Base-by-base conservation (phyloP, 345 rosid genomes). In the Populus nigra region DNA sequence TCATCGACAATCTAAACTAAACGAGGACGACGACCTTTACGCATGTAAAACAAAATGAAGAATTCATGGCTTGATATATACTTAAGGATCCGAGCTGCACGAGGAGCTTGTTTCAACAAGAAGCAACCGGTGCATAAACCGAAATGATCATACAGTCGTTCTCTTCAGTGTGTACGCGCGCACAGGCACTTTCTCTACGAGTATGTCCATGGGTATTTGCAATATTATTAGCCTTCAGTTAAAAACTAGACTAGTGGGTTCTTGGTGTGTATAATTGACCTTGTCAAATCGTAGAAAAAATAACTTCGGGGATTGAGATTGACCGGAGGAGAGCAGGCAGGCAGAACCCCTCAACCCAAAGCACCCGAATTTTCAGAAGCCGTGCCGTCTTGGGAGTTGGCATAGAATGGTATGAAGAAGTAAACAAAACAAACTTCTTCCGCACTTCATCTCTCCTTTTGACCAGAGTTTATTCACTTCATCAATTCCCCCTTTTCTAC, bases 371-470 rank as follows among this genome's bases (percentile, higher is more conserved):
- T 85, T 84, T 82, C 78, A 85, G 90, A 85, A 80, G 90, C 83
- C 94, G 91, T 91, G 92, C 91, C 91, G 92, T 91, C 85, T 65
- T 81, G 89, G 92, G 78, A 80, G 88, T 85, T 83, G 20, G 47
- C 65, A 49, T 72, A 31, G 25, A 13, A 59, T 49, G 25, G 81
- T 67, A 57, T 71, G 63, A 73, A 71, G 27, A 68, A 79, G 29
- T 81, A 45, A 53, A 50, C 71, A 66, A 73, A 38, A 39, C 69
- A 79, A 69, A 41, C 92, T 87, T 86, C 47, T 15, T 72, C 86
- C 73, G 73, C 86, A 91, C 86, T 89, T 86, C 88, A 83, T 72
- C 89, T 75, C 76, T 72, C 69, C 45, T 78, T 29, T 80, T 45
- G 22, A 23, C 69, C 31, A 2, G 18, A 33, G 49, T 63, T 25